These are phyloP conservation scores for Penicillium odoratum DNA, from an alignment of 495 filamentous ascomycete species.

Conservation along the genomic window DNA sequence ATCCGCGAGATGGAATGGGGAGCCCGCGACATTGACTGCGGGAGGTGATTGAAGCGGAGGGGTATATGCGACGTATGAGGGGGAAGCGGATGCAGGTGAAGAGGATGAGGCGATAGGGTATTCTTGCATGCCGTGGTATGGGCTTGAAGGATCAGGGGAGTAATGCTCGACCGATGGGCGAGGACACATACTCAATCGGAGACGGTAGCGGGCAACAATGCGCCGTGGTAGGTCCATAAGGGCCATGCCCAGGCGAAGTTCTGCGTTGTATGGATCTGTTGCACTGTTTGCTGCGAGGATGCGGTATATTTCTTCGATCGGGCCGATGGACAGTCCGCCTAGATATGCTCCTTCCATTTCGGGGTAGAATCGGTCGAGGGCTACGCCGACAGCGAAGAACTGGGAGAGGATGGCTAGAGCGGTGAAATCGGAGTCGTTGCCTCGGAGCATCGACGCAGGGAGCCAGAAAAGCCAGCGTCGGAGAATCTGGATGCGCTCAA, in stretches of 20 bases:
- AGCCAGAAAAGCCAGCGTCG: slow-evolving; percentile 96
- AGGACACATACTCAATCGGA: slow-evolving; percentile 40
- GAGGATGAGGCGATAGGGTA: slow-evolving; percentile 38
- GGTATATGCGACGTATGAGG: slow-evolving; percentile 43
- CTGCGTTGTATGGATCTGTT: slow-evolving; percentile 36
- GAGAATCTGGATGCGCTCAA: slow-evolving; percentile 81
- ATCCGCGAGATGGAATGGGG: slow-evolving; percentile 35
- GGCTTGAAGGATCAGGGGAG: slow-evolving; percentile 40
- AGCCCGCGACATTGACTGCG: slow-evolving; percentile 37
- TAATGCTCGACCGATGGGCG: slow-evolving; percentile 40
- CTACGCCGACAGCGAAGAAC: slow-evolving; percentile 84
- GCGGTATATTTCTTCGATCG: slow-evolving; percentile 76
- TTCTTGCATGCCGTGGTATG: slow-evolving; percentile 38
- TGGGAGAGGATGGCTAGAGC: slow-evolving; percentile 71
- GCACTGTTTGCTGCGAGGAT: slow-evolving; percentile 41
- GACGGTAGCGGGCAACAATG: slow-evolving; percentile 37
- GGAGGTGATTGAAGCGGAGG: slow-evolving; percentile 45
- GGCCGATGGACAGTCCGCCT: slow-evolving; percentile 69
- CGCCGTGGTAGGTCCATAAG: slow-evolving; percentile 45
- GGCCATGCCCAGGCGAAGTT: slow-evolving; percentile 33
- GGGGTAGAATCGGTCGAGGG: slow-evolving; percentile 87
- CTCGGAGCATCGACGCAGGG: slow-evolving; percentile 70
- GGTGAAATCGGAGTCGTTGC: slow-evolving; percentile 39
- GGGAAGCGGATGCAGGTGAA: slow-evolving; percentile 41
- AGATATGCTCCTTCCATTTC: slow-evolving; percentile 88